Base-by-base conservation (phyloP, 2,329 filamentous ascomycete genomes). In the Chaetomium strumarium region DNA sequence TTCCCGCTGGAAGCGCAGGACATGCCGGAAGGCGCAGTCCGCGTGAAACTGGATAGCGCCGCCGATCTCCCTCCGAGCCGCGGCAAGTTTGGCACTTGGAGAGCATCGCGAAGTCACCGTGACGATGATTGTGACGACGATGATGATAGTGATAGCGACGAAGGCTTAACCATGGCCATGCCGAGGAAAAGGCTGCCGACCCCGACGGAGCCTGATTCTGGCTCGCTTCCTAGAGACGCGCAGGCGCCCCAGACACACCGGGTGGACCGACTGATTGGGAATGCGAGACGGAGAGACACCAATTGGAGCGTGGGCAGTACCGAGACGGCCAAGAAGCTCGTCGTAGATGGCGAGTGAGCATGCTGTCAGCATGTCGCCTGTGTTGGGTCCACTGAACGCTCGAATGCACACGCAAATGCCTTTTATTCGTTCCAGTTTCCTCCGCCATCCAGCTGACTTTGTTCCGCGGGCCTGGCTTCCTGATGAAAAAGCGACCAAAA, bases 311-410 rank as follows among this genome's bases (percentile, higher is more conserved):
- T 80, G 29, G 78, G 76, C 31, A 84, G 80, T 62, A 82, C 79
- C 1, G 81, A 84, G 60, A 85, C 81, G 40, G 81, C 81, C 37
- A 84, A 83, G 68, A 82, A 81, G 64, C 64, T 80, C 16, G 57
- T 68, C 37, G 61, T 72, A 46, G 65, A 70, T 55, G 67, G 66
- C 55, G 69, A 62, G 24, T 46, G 40, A 47, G 41, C 31, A 5
- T n/a, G 24, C 14, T 24, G 24, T 8, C n/a, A 29, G 24, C 24
- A 24, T 24, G 7, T 34, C 13, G 30, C n/a, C 14, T n/a, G 38
- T 17, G 16, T 5, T 20, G 38, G 38, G 38, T 10, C 11, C 38
- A 13, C 14, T 24, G 17, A 13, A 14, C 19, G 16, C 19, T 24
- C 11, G 7, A 24, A 24, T 24, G 24, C 24, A 24, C 24, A 7